phyloP scores from a whole-genome alignment of 2,329 filamentous ascomycete species.

The Furcasterigmium furcatum region DNA sequence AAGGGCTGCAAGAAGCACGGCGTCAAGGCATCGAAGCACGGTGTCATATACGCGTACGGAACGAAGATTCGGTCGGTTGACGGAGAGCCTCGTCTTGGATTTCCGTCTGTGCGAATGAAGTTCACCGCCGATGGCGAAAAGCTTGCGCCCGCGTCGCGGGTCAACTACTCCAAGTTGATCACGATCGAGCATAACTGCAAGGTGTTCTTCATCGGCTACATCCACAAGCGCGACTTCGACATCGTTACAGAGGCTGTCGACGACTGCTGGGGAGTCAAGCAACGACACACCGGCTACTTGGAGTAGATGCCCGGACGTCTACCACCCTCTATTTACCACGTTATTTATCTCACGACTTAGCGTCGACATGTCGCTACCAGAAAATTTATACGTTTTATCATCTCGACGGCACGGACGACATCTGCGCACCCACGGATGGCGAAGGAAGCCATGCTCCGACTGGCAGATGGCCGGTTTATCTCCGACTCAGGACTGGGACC shows the following conservation, averaged over 20 bases:
- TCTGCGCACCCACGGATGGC: too few species aligned
- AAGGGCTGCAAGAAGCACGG: conserved; percentile 51
- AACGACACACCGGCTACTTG: conserved; percentile 20
- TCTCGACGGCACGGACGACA: background rate
- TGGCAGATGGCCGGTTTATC: too few species aligned
- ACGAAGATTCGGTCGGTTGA: conserved; percentile 17
- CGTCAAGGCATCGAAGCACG: conserved; percentile 49
- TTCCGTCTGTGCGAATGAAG: conserved; percentile 38
- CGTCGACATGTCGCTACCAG: conserved; percentile 22
- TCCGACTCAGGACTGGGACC: too few species aligned
- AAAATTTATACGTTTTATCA: conserved; percentile 1
- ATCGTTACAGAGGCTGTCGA: conserved; percentile 43
- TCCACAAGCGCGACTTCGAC: conserved; percentile 34
- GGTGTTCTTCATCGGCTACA: conserved; percentile 53
- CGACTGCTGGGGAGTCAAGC: conserved; percentile 45
- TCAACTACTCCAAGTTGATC: conserved; percentile 55
- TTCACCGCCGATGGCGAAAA: conserved; percentile 40
- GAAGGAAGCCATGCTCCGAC: too few species aligned
- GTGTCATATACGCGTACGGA: conserved; percentile 42
- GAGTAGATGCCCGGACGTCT: too few species aligned
- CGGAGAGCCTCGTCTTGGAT: conserved; percentile 46
- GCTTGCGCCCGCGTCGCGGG: conserved; percentile 46
- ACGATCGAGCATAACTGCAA: conserved; percentile 56
- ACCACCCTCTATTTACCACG: too few species aligned
- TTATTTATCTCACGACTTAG: too few species aligned